Conservation (phyloP, 2,329 filamentous ascomycete genomes). For the Alternaria arborescens region DNA sequence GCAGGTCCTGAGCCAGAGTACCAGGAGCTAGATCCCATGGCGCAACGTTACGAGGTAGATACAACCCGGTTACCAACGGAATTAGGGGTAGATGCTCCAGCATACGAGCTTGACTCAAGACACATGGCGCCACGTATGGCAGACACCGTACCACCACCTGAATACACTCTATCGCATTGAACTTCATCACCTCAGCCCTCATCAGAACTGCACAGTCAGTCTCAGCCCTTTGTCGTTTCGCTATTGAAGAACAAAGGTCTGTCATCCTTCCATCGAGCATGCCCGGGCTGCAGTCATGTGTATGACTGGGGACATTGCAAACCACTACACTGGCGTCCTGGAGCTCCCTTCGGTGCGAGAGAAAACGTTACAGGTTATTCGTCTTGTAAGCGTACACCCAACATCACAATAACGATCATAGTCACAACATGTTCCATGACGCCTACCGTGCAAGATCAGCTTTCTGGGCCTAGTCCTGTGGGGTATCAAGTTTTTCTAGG, state of each 20-base stretch:
- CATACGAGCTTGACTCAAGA: conserved; percentile 9
- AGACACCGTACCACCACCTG: conserved; percentile 12
- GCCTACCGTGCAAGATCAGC: neutral
- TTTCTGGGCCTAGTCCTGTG: neutral
- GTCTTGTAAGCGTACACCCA: neutral
- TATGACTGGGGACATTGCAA: no score
- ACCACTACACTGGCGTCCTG: neutral
- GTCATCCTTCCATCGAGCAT: neutral
- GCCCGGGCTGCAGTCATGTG: neutral
- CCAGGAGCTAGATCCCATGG: conserved; percentile 20
- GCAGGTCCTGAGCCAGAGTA: conserved; percentile 16
- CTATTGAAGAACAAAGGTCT: neutral
- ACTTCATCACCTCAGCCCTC: neutral
- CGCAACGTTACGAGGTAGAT: neutral
- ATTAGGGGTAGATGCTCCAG: neutral
- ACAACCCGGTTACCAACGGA: neutral
- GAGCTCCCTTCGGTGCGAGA: neutral
- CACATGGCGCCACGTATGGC: neutral
- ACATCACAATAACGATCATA: neutral
- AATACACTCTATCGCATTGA: conserved; percentile 4
- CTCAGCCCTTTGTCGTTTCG: neutral
- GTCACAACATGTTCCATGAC: neutral
- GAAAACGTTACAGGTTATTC: neutral
- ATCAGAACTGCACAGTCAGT: neutral
- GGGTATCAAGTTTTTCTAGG: neutral